A percentile compares a stretch with the other conserved stretches of the same genome.
Conservation (phyloP, 176 grass and related monocot species). For the Calamus simplicifolius region DNA sequence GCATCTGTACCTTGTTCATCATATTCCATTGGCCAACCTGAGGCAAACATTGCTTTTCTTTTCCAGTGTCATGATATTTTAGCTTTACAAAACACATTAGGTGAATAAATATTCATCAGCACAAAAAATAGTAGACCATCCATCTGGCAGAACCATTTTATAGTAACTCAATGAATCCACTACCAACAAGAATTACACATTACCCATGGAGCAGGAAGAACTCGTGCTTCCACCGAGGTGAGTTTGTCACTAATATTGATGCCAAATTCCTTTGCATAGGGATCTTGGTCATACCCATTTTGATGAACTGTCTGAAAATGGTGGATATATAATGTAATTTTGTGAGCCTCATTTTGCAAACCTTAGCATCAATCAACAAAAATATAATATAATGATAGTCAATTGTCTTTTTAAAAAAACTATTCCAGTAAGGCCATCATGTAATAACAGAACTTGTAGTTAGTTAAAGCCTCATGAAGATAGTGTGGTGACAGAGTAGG, state of each 20-base stretch:
- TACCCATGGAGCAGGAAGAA: constrained; percentile 99
- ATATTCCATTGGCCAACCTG: constrained; percentile 99
- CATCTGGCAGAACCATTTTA: too few species aligned
- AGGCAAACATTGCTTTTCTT: constrained; percentile 97
- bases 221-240: constrained; percentile 88
- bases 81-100: constrained; percentile 35
- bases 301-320: constrained; percentile 84
- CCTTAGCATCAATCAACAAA: too few species aligned
- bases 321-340: too few species aligned
- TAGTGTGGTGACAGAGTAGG: too few species aligned
- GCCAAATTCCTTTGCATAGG: constrained; percentile 96
- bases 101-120: constrained; percentile 10
- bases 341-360: too few species aligned
- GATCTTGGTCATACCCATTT: constrained; percentile 93
- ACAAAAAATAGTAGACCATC: not conserved
- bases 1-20: constrained; percentile 79
- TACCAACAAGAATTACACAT: not conserved
- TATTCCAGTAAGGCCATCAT: too few species aligned
- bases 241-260: constrained; percentile 96
- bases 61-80: constrained; percentile 91
- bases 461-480: too few species aligned
- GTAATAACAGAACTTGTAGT: too few species aligned
- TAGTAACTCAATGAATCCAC: not conserved
- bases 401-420: too few species aligned
- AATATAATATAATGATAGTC: too few species aligned